These are phyloP conservation scores for Epicoccum sorghinum DNA, from an alignment of 2,329 filamentous ascomycete species.

Conservation along the genomic window DNA sequence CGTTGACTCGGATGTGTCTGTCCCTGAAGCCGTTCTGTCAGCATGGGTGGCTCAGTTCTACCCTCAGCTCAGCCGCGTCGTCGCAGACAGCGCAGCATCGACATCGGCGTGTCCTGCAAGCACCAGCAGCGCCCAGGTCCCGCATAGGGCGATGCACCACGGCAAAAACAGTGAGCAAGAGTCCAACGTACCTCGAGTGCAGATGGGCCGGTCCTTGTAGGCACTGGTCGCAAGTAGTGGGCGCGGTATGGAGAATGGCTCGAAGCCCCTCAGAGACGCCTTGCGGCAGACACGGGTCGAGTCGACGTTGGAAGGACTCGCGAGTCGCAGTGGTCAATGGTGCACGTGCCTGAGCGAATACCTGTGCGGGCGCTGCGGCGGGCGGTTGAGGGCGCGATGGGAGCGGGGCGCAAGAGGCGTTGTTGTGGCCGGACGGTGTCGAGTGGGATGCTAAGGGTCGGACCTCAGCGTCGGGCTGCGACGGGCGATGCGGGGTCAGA, in stretches of 20 bases:
- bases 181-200: conserved; percentile 40
- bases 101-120: neutral
- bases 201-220: conserved; percentile 26
- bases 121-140: conserved; percentile 5
- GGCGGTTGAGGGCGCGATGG: conserved; percentile 37
- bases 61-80: conserved; percentile 12
- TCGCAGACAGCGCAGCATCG: neutral
- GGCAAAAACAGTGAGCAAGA: neutral
- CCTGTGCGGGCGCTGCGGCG: conserved; percentile 38
- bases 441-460: conserved; percentile 41
- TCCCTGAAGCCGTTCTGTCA: conserved; percentile 32
- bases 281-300: conserved; percentile 41
- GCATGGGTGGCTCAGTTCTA: conserved; percentile 14
- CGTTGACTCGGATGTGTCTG: conserved; percentile 28
- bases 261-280: conserved; percentile 49
- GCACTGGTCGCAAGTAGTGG: conserved; percentile 29
- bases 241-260: conserved; percentile 45
- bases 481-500: conserved; percentile 23
- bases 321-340: conserved; percentile 37
- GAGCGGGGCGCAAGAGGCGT: conserved; percentile 39
- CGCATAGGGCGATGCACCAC: neutral
- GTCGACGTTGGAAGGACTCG: conserved; percentile 39
- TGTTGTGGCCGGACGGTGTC: conserved; percentile 45
- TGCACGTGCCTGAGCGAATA: conserved; percentile 30
- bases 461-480: conserved; percentile 47